phyloP scores from a whole-genome alignment of 495 filamentous ascomycete species.

The Penicillium bialowiezense region DNA sequence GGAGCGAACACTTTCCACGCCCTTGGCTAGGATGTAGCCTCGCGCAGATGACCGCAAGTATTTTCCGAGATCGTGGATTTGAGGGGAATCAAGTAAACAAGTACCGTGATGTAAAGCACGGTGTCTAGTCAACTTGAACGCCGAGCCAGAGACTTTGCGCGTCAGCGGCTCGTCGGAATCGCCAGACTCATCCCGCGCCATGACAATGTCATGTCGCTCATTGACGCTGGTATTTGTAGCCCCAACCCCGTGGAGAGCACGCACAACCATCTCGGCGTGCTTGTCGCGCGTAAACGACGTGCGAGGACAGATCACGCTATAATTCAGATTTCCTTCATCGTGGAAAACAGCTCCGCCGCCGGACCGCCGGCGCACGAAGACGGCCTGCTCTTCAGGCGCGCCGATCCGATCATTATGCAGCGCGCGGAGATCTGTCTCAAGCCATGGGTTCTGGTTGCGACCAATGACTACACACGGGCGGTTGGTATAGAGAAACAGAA shows the following conservation, averaged over 20 bases:
- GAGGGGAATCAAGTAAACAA: slow-evolving; percentile 69
- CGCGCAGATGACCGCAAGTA: slow-evolving; percentile 72
- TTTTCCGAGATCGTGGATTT: slow-evolving; percentile 60
- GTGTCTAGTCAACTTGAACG: slow-evolving; percentile 81
- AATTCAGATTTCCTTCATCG: slow-evolving; percentile 89
- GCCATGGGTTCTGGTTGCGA: slow-evolving; percentile 96
- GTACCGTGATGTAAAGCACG: slow-evolving; percentile 90
- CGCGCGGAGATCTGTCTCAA: slow-evolving; percentile 73
- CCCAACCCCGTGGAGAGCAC: slow-evolving; percentile 57
- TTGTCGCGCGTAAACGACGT: slow-evolving; percentile 73
- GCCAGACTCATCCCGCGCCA: slow-evolving; percentile 34
- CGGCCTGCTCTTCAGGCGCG: slow-evolving; percentile 25
- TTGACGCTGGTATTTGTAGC: slow-evolving; percentile 66
- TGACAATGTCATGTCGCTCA: slow-evolving; percentile 88
- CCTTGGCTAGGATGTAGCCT: slow-evolving; percentile 71
- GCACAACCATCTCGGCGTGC: slow-evolving; percentile 87
- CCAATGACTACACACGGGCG: slow-evolving; percentile 83
- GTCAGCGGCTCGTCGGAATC: slow-evolving; percentile 34
- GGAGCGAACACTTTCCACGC: slow-evolving; percentile 91
- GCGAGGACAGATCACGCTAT: slow-evolving; percentile 80
- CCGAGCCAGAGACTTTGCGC: slow-evolving; percentile 86
- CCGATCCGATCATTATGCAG: slow-evolving; percentile 40
- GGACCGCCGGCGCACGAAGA: slow-evolving; percentile 75
- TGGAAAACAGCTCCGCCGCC: slow-evolving; percentile 95
- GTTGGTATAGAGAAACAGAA: slow-evolving; percentile 89